Base-by-base conservation (phyloP, 495 filamentous ascomycete genomes). In the Aspergillus hancockii region DNA sequence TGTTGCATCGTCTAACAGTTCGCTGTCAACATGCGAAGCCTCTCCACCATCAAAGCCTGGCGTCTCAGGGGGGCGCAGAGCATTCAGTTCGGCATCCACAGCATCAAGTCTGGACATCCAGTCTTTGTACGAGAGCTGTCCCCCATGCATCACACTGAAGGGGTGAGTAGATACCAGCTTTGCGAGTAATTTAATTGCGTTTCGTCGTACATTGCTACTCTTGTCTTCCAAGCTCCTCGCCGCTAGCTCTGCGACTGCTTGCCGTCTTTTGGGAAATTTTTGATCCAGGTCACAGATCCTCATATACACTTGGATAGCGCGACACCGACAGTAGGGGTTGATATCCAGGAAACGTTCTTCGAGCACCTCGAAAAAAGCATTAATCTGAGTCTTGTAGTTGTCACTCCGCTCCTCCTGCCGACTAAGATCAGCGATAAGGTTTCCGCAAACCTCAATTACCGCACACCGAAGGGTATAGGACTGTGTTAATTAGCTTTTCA, bases 371-470 rank as follows among this genome's bases (percentile, higher is more conserved):
- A 97, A 98, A 76, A 97, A 99, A 16, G 90, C 91, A 59, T 94
- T 93, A 59, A 98, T 90, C 66, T 98, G 94, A 0, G 85, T 88
- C 72, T 97, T 95, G 77, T 91, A 88, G 67, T 93, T 92, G 60
- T 96, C 93, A 63, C 86, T 88, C 40, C 88, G 81, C 67, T 98
- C 93, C 74, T 93, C 91, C 60, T 93, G 88, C 67, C 90, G 93
- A 71, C 87, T 96, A 13, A 99, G 83, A 69, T 97, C 88, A 14
- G 86, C 82, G 54, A 98, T 89, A 64, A 99, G 83, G 75, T 98
- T 98, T n/a, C 94, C 95, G 71, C 91, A 96, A n/a, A 98, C 91
- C 69, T 99, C 94, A 55, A 99, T 92, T 30, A 99, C 82, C 23
- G 94, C 90, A 66, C 90, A 97, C 25, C 94, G 87, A 19, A 99